Base-by-base conservation (phyloP, 257 asterid genomes). In the Lantana camara region DNA sequence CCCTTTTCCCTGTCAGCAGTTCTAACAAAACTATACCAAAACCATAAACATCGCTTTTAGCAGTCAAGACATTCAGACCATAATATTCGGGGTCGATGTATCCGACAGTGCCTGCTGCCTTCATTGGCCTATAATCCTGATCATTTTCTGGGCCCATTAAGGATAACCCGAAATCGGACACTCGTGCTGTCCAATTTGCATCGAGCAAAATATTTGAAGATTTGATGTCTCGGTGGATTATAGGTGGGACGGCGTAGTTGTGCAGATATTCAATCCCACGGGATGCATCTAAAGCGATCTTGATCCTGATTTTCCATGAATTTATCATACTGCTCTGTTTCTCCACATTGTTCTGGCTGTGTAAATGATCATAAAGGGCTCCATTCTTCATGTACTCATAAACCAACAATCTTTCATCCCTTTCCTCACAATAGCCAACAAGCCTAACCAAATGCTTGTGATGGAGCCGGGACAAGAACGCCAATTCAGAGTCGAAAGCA, bases 321-420 rank as follows among this genome's bases (percentile, higher is more conserved):
- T 90, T 93, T 22, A 93, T 3, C 2, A 76, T 14, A 8, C 79
- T 80, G 67, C 86, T 82, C 24, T 66, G 68, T 73, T 80, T 86
- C 15, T 79, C 79, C 3, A 74, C 91, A 37, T 89, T 89, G 85
- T 60, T 78, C 68, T 74, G 80, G 72, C 67, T 68, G 14, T 93
- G 99, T 5, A 90, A 61, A 70, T 93, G 99, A 80, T 93, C 95
- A 22, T 80, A 78, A 10, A 93, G 83, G 4, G 99, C 99, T 14
- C 99, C 99, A 19, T 93, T 87, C 66, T 93, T 93, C 99, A 93
- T 90, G 47, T 64, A 90, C 71, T 93, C 97, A 11, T 93, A 93
- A 11, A 93, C 99, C 56, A 93, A 64, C 12, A 93, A 60, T 66
- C 87, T 74, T 20, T 93, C 99, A 0, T 93, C 99, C 67, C 77